phyloP scores from a whole-genome alignment of 805 yeast genomes.

The Barnettozyma siamensis region DNA sequence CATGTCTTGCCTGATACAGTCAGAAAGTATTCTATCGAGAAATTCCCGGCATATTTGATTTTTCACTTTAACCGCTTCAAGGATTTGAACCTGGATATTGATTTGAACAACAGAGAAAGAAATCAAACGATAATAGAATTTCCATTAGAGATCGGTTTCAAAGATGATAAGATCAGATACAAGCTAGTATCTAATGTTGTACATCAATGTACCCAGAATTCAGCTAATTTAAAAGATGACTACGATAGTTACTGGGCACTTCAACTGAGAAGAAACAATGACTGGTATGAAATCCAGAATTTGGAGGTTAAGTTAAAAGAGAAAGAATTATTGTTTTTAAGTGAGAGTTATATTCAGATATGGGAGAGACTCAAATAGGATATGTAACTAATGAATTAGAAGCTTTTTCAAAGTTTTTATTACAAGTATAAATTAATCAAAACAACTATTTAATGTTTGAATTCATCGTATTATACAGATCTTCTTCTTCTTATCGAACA shows the following conservation, averaged over 20 bases:
- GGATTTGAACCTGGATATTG: constrained; percentile 28
- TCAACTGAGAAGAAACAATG: constrained; percentile 37
- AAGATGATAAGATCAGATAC: constrained; percentile 27
- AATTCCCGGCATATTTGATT: constrained; percentile 48
- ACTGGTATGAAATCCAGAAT: constrained; percentile 60
- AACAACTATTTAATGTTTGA: too few relatives aligned
- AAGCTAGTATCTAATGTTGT: constrained; percentile 45
- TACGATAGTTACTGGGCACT: constrained; percentile 41
- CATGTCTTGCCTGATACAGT: constrained; percentile 32
- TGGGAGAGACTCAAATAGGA: constrained; percentile 41
- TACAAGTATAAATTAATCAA: too few relatives aligned
- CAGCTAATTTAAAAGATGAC: constrained; percentile 24
- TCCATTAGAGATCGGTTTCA: constrained; percentile 33
- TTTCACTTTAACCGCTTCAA: constrained; percentile 53
- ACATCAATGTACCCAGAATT: constrained; percentile 21
- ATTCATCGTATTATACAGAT: too few relatives aligned
- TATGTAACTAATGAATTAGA: too few relatives aligned
- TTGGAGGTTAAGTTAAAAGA: constrained; percentile 41
- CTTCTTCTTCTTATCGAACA: too few relatives aligned
- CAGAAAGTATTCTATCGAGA: constrained; percentile 33
- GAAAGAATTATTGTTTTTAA: constrained; percentile 53
- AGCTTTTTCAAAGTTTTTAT: too few relatives aligned
- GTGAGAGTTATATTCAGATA: constrained; percentile 60
- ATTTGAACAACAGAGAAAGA: constrained; percentile 33
- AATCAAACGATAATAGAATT: constrained; percentile 63